phyloP scores from a whole-genome alignment of 2,329 filamentous ascomycete genomes.

The Fusarium caatingaense region DNA sequence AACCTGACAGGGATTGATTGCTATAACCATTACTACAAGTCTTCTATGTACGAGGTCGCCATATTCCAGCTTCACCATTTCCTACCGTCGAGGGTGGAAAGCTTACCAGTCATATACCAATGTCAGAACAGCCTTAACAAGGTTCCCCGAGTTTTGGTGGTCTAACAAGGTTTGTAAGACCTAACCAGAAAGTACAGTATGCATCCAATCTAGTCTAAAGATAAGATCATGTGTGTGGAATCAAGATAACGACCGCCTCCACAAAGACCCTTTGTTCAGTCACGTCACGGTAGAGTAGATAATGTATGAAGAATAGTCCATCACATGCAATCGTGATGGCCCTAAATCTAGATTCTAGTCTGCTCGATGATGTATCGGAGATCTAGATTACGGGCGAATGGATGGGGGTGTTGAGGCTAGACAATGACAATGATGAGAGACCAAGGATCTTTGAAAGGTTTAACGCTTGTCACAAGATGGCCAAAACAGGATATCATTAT shows the following conservation, averaged over 20 bases:
- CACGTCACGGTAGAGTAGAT: background rate
- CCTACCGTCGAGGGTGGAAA: background rate
- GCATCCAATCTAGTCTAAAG: background rate
- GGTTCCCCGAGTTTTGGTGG: background rate
- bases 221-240: background rate
- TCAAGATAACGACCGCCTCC: background rate
- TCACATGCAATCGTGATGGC: background rate
- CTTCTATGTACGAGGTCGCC: background rate
- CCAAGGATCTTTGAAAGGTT: background rate
- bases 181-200: background rate
- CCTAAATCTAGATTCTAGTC: background rate
- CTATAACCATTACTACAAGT: background rate
- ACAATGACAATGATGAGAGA: background rate
- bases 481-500: background rate
- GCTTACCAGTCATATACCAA: background rate
- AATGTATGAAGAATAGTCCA: background rate
- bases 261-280: background rate
- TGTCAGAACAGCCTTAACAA: background rate
- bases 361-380: background rate
- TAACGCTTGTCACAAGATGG: background rate
- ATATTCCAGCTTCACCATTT: background rate
- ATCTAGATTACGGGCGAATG: background rate
- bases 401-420: background rate
- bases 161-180: background rate
- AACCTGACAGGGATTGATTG: background rate